These are phyloP conservation scores for Diplodia corticola DNA, from an alignment of 2,329 filamentous ascomycete genomes.

Conservation along the genomic window DNA sequence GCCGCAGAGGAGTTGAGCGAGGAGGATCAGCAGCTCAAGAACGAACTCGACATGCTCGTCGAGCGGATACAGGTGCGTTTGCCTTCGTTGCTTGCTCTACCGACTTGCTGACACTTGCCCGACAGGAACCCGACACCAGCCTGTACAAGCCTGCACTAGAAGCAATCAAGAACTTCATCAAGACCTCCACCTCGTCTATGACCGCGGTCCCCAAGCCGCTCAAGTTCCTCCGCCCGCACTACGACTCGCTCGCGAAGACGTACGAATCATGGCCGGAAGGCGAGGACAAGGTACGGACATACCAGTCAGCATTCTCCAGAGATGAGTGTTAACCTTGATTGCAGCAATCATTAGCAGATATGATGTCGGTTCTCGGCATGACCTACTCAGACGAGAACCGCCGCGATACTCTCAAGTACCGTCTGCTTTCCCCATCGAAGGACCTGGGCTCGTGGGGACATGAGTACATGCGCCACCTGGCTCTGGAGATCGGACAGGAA, in stretches of 20 bases:
- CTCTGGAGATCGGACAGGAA: slow-evolving; percentile 92
- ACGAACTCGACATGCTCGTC: slow-evolving; percentile 95
- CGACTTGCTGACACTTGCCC: slow-evolving; percentile 3
- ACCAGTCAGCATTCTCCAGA: background rate
- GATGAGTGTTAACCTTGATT: slow-evolving; percentile 27
- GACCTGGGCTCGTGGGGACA: slow-evolving; percentile 98
- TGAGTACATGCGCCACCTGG: slow-evolving; percentile 94
- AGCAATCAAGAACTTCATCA: slow-evolving; percentile 97
- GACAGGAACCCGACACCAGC: slow-evolving; percentile 72
- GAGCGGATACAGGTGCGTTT: slow-evolving; percentile 78
- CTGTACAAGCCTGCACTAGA: slow-evolving; percentile 93
- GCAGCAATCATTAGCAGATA: slow-evolving; percentile 79
- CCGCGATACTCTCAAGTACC: slow-evolving; percentile 94
- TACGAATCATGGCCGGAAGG: slow-evolving; percentile 88
- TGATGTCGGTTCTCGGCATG: slow-evolving; percentile 97
- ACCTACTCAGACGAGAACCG: slow-evolving; percentile 96
- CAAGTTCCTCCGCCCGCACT: slow-evolving; percentile 96
- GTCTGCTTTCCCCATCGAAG: slow-evolving; percentile 82
- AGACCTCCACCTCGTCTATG: slow-evolving; percentile 99
- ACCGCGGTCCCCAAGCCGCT: slow-evolving; percentile 97
- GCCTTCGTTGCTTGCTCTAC: background rate
- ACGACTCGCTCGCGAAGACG: slow-evolving; percentile 80
- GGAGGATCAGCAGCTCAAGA: slow-evolving; percentile 98
- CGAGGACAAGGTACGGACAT: slow-evolving; percentile 69
- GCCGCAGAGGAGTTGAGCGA: slow-evolving; percentile 84